Conservation (phyloP, 2,329 filamentous ascomycete species). For the Diplodia intermedia region DNA sequence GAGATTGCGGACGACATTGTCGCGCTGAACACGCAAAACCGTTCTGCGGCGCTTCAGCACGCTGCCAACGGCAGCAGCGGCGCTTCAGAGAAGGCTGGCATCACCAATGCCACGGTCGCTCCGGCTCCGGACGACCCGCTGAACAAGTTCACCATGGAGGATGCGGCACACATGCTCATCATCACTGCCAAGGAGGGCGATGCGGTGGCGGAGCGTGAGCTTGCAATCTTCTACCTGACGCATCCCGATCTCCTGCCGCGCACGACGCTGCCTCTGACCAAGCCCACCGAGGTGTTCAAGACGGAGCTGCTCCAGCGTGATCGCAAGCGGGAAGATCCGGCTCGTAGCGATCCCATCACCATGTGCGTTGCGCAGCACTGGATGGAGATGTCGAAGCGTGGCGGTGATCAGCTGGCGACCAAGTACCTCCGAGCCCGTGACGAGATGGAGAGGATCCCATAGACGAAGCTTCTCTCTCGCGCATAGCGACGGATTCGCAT, state of each 20-base stretch:
- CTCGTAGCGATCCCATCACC: slow-evolving; percentile 78
- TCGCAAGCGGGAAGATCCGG: slow-evolving; percentile 62
- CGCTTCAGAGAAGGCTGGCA: slow-evolving; percentile 29
- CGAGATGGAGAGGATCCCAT: slow-evolving; percentile 66
- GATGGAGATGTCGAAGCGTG: slow-evolving; percentile 88
- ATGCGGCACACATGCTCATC: slow-evolving; percentile 87
- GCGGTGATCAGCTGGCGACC: slow-evolving; percentile 85
- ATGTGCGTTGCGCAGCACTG: slow-evolving; percentile 97
- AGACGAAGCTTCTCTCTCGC: slow-evolving; percentile 36
- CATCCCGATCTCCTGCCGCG: slow-evolving; percentile 83
- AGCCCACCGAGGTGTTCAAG: slow-evolving; percentile 88
- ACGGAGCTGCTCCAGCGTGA: slow-evolving; percentile 77
- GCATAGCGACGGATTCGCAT: slow-evolving; percentile 28
- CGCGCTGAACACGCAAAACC: slow-evolving; percentile 71
- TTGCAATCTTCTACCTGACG: slow-evolving; percentile 91
- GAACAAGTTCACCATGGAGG: slow-evolving; percentile 73
- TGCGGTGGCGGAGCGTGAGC: slow-evolving; percentile 85
- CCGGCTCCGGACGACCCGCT: slow-evolving; percentile 48
- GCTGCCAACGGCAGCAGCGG: slow-evolving; percentile 34
- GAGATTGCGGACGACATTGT: slow-evolving; percentile 74
- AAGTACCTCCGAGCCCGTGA: slow-evolving; percentile 78
- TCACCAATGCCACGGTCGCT: slow-evolving; percentile 36
- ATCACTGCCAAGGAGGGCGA: slow-evolving; percentile 94
- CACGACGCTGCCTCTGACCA: slow-evolving; percentile 82
- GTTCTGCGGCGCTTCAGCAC: slow-evolving; percentile 49